Conservation (phyloP, 805 yeast genomes). For the Candida tibetensis region DNA sequence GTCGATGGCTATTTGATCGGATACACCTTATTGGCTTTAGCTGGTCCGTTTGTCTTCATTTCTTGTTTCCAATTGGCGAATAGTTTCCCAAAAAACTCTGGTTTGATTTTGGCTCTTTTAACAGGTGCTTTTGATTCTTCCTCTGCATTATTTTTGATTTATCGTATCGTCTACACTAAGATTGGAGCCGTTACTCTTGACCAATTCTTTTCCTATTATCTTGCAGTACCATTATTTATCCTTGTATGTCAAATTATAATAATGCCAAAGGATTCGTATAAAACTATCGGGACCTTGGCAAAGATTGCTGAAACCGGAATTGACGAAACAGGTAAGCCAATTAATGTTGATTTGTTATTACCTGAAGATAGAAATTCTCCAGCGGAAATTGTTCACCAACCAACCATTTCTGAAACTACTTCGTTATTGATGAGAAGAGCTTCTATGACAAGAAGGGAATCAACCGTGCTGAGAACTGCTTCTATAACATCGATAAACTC, state of each 20-base stretch:
- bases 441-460: slow-evolving; percentile 25
- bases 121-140: slow-evolving; percentile 94
- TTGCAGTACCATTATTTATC: slow-evolving; percentile 77
- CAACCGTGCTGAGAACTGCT: slow-evolving; percentile 32
- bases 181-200: slow-evolving; percentile 42
- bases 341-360: slow-evolving; percentile 44
- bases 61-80: slow-evolving; percentile 89
- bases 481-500: slow-evolving; percentile 34
- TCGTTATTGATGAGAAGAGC: slow-evolving; percentile 36
- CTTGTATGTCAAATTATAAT: slow-evolving; percentile 67
- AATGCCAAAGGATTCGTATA: slow-evolving; percentile 79
- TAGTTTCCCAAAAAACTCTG: slow-evolving; percentile 30
- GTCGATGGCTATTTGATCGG: slow-evolving; percentile 72
- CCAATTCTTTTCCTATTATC: slow-evolving; percentile 62
- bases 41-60: slow-evolving; percentile 92
- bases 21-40: slow-evolving; percentile 73
- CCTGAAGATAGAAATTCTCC: slow-evolving; percentile 30
- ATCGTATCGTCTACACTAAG: slow-evolving; percentile 61
- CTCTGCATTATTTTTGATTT: slow-evolving; percentile 78
- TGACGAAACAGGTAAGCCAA: slow-evolving; percentile 63
- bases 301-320: slow-evolving; percentile 70
- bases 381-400: slow-evolving; percentile 22
- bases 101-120: slow-evolving; percentile 28
- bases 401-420: slow-evolving; percentile 41
- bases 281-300: slow-evolving; percentile 64